Percentiles rank a stretch among this genome's conserved stretches.
phyloP scores from a whole-genome alignment of 2,329 filamentous ascomycete species.

The Neonectria magnoliae region DNA sequence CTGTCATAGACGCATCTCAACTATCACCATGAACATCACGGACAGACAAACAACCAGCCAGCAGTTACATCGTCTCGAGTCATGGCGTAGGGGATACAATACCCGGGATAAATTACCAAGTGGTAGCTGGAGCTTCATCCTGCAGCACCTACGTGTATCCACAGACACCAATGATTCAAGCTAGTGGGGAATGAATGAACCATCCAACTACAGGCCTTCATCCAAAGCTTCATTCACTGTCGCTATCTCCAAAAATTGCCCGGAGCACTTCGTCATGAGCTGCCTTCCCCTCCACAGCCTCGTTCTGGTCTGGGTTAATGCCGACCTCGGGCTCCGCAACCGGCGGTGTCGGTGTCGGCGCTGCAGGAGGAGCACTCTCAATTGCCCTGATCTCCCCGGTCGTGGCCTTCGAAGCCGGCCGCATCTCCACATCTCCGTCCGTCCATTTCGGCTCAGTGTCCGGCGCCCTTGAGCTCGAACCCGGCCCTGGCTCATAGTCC shows the following conservation, averaged over 20 bases:
- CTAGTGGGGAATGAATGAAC: slow-evolving; percentile 1
- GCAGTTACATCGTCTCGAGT: background rate
- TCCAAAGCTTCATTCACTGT: slow-evolving; percentile 63
- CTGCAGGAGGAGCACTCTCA: slow-evolving; percentile 17
- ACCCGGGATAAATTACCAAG: background rate
- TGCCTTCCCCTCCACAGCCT: slow-evolving; percentile 71
- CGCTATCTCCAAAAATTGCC: slow-evolving; percentile 92
- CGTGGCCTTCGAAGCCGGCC: slow-evolving; percentile 8
- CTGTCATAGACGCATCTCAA: background rate
- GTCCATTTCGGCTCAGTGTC: slow-evolving; percentile 24
- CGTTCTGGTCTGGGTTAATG: slow-evolving; percentile 75
- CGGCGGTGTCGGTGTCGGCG: slow-evolving; percentile 10
- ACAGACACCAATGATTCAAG: background rate
- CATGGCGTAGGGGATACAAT: background rate
- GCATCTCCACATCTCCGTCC: slow-evolving; percentile 18
- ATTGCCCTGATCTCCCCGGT: slow-evolving; percentile 28
- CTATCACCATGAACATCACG: background rate
- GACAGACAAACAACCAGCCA: background rate
- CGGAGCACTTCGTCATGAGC: slow-evolving; percentile 86
- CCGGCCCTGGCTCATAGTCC: slow-evolving; percentile 53
- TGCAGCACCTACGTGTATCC: background rate
- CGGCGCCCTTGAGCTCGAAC: slow-evolving; percentile 24
- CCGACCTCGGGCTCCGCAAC: slow-evolving; percentile 53
- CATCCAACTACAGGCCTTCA: background rate
- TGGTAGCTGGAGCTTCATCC: background rate